Base-by-base conservation (phyloP, 2,329 filamentous ascomycete genomes). In the Nemania abortiva region DNA sequence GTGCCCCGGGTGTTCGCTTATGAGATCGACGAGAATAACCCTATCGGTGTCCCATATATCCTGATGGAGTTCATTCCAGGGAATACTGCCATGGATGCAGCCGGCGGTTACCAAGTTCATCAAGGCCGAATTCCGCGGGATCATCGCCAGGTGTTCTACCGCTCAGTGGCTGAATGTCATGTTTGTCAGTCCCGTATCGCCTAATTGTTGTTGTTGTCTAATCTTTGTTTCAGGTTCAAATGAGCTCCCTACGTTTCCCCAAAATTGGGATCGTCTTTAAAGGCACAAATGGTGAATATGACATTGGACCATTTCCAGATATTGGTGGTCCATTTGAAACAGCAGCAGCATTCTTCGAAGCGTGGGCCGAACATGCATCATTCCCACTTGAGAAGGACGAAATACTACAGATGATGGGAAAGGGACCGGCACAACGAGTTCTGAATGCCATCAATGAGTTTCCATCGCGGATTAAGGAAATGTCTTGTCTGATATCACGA, bases 1-100 rank as follows among this genome's bases (percentile, higher is more conserved):
- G 72, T 79, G 24, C 77, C 77, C 7, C 34, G 69, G 24, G 64
- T 79, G n/a, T 76, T 75, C 53, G 74, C 70, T 6, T 77, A 69
- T 60, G 72, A 76, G 58, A 13, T 68, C 29, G 65, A 70, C 42
- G 29, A 63, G 54, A 11, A 68, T 6, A 78, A 79, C 57, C 27
- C 55, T 4, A 69, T 75, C 18, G 73, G 76, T 3, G 74, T 73
- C 6, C 73, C 77, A 2, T 79, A 76, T 62, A 75, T 78, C 4
- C 64, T 81, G 22, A 77, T 80, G 74, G 74, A 73, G 42, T 79
- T 70, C 65, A 61, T 76, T 58, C 77, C 71, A 60, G 79, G 76
- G 56, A 77, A 74, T 66, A 76, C 62, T 3, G 74, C 62, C 22
- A 76, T 74, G 74, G 77, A 74, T 71, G 61, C 67, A 18, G 42